These are phyloP conservation scores for Pinus taeda DNA, from an alignment of 75 land plant species.

Conservation along the genomic window DNA sequence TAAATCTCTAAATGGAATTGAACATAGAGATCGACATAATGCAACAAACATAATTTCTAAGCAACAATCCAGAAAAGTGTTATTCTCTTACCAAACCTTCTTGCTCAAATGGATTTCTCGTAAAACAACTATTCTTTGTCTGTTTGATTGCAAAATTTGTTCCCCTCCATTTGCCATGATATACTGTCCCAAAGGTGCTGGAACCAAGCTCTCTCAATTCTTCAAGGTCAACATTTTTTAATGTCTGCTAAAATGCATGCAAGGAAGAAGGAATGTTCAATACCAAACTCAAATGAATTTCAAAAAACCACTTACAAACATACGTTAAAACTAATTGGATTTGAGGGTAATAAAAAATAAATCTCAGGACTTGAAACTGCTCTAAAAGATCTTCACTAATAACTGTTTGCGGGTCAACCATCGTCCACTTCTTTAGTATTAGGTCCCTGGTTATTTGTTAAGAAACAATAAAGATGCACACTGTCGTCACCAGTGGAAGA, in stretches of 20 bases:
- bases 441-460: neutral
- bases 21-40: neutral
- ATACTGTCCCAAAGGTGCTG: slow-evolving; percentile 68
- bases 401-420: neutral
- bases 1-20: neutral
- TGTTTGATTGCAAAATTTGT: slow-evolving; percentile 74
- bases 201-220: slow-evolving; percentile 61
- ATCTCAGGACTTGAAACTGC: neutral
- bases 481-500: neutral
- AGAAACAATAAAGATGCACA: neutral
- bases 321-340: neutral
- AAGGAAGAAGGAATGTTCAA: neutral
- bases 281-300: neutral
- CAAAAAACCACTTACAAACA: neutral
- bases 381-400: neutral
- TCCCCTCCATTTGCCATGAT: slow-evolving; percentile 70
- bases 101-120: slow-evolving; percentile 42
- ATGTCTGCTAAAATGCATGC: slow-evolving; percentile 25
- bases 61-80: neutral
- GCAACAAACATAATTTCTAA: neutral
- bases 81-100: slow-evolving; percentile 10
- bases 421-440: neutral
- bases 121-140: slow-evolving; percentile 61
- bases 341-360: neutral
- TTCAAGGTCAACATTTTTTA: slow-evolving; percentile 59